Percentiles rank a stretch among this genome's conserved stretches.
These are phyloP conservation scores for Eruca vesicaria DNA, from an alignment of 441 rosid species.

Conservation along the genomic window DNA sequence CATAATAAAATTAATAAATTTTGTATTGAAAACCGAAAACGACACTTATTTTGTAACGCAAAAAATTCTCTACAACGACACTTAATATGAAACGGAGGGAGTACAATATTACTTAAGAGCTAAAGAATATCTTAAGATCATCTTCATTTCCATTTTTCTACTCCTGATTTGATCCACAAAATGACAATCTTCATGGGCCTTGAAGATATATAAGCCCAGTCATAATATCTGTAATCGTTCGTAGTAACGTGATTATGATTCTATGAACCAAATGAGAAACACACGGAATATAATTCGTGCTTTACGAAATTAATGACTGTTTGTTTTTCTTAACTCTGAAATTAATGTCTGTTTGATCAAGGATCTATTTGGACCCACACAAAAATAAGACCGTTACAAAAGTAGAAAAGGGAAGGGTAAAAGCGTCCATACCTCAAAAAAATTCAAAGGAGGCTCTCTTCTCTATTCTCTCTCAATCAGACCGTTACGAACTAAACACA, in stretches of 20 bases:
- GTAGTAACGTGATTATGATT: too few relatives aligned
- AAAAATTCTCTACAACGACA: too few relatives aligned
- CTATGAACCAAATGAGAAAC: too few relatives aligned
- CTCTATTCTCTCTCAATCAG: slow-evolving; percentile 20
- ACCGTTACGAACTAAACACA: slow-evolving; percentile 20
- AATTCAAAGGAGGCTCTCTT: not conserved
- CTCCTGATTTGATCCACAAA: not conserved
- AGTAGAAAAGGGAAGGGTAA: slow-evolving; percentile 19
- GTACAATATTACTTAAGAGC: too few relatives aligned
- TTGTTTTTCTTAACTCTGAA: too few relatives aligned
- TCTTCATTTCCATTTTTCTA: not conserved
- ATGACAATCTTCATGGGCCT: too few relatives aligned
- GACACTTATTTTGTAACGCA: too few relatives aligned
- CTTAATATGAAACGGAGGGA: too few relatives aligned
- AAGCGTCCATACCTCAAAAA: slow-evolving; percentile 4
- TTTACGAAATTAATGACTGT: not conserved
- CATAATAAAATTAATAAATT: too few relatives aligned
- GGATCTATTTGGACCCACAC: slow-evolving; percentile 1
- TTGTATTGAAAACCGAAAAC: too few relatives aligned
- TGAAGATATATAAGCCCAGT: too few relatives aligned
- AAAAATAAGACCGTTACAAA: slow-evolving; percentile 26
- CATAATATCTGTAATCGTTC: too few relatives aligned
- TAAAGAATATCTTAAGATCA: not conserved
- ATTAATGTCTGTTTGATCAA: slow-evolving; percentile 6
- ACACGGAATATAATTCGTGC: not conserved